phyloP scores from a whole-genome alignment of 805 yeast species.

The Torulaspora indica region DNA sequence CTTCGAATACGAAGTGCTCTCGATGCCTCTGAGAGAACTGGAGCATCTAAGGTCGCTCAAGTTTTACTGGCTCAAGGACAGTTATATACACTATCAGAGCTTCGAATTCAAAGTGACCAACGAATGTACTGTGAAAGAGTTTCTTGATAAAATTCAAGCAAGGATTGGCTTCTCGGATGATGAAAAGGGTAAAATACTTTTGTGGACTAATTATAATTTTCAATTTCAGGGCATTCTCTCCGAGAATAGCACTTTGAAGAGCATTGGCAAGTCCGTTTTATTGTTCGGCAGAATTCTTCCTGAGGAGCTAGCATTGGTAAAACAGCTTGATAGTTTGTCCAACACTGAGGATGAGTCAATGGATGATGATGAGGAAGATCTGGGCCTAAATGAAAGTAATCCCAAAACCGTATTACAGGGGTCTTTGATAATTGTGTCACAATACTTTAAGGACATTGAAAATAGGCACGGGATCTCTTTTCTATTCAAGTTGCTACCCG shows the following conservation, averaged over 20 bases:
- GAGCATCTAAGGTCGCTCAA: constrained; percentile 68
- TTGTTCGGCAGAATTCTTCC: constrained; percentile 48
- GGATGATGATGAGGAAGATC: constrained; percentile 21
- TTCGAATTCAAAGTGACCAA: constrained; percentile 67
- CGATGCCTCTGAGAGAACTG: constrained; percentile 66
- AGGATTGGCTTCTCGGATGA: constrained; percentile 50
- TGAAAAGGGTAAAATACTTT: constrained; percentile 43
- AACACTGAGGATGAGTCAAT: constrained; percentile 16
- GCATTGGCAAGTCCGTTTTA: constrained; percentile 37
- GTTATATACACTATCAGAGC: constrained; percentile 63
- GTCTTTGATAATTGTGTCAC: constrained; percentile 61
- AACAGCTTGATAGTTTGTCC: constrained; percentile 19
- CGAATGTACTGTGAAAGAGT: constrained; percentile 49
- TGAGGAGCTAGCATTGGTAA: constrained; percentile 33
- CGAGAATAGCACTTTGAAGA: constrained; percentile 38
- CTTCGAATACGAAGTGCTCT: constrained; percentile 73
- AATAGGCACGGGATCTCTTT: constrained; percentile 82
- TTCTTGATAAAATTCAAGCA: constrained; percentile 51
- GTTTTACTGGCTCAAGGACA: constrained; percentile 68
- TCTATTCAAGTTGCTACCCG: constrained; percentile 62
- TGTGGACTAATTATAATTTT: constrained; percentile 49
- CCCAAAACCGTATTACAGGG: constrained; percentile 22
- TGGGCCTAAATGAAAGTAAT: constrained; percentile 6
- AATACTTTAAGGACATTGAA: constrained; percentile 65
- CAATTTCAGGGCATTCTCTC: constrained; percentile 38